Percentiles rank a stretch among this genome's conserved stretches.
Conservation (phyloP, 2,329 filamentous ascomycete species). For the Pseudofabraea citricarpa region DNA sequence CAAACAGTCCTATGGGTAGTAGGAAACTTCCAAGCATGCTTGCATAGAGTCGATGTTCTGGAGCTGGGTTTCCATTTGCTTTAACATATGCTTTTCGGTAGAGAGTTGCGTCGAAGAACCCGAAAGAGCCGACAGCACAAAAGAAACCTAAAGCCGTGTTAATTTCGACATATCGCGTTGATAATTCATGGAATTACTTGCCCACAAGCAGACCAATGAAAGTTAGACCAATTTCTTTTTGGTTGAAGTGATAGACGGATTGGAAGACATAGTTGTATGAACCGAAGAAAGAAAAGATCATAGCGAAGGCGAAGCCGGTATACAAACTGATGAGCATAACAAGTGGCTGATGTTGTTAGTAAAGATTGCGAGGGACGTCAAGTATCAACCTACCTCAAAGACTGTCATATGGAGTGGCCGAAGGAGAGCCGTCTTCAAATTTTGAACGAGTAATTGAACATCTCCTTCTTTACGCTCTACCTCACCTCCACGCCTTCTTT, state of each 20-base stretch:
- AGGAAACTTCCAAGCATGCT: conserved; percentile 43
- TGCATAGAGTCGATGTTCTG: conserved; percentile 53
- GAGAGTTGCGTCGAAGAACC: conserved; percentile 45
- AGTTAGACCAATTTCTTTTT: conserved; percentile 24
- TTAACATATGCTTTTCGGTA: conserved; percentile 34
- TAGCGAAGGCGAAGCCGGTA: conserved; percentile 45
- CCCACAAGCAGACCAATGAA: conserved; percentile 20
- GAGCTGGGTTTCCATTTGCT: conserved; percentile 29
- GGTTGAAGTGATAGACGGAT: conserved; percentile 37
- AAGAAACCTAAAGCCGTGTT: conserved; percentile 11
- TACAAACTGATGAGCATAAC: conserved; percentile 44
- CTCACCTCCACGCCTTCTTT: conserved; percentile 28
- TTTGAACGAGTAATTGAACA: conserved; percentile 12
- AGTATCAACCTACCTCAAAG: conserved; percentile 43
- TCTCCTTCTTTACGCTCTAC: conserved; percentile 11
- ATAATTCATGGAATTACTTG: neutral
- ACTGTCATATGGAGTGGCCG: conserved; percentile 54
- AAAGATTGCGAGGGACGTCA: conserved; percentile 44
- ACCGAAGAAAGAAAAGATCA: conserved; percentile 51
- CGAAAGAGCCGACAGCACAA: conserved; percentile 29
- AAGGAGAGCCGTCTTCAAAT: conserved; percentile 25
- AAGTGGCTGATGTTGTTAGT: conserved; percentile 52
- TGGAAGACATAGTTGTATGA: conserved; percentile 47
- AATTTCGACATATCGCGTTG: neutral
- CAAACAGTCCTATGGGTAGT: conserved; percentile 21